Evolutionary conservation across 2,329 filamentous ascomycete species (phyloP).

Genomic region (Helotiales sp.): DNA sequence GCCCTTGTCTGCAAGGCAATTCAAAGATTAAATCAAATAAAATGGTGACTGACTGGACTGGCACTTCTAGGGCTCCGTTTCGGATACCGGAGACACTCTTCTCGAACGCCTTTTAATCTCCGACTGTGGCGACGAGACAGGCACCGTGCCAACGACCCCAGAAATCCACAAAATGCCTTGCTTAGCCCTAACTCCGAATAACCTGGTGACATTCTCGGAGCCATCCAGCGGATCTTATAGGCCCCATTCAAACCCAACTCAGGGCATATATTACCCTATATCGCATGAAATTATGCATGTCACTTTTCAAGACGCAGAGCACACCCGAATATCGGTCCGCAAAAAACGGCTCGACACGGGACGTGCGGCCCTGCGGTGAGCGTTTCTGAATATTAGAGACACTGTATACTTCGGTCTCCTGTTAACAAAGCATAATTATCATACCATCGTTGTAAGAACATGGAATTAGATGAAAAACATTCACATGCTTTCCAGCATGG

Average conservation of each 20-base stretch:
- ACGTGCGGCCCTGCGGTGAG: slow-evolving; percentile 12
- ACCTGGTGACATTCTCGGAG: slow-evolving; percentile 10
- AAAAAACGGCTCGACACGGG: neutral
- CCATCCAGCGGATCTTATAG: slow-evolving; percentile 15
- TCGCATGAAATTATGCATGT: slow-evolving; percentile 24
- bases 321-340: slow-evolving; percentile 11
- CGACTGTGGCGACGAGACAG: slow-evolving; percentile 15
- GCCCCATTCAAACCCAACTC: neutral
- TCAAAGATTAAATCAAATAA: no score
- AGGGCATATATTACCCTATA: slow-evolving; percentile 9
- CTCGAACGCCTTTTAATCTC: slow-evolving; percentile 25
- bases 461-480: slow-evolving; percentile 11
- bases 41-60: neutral
- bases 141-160: slow-evolving; percentile 3
- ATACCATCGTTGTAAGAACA: slow-evolving; percentile 16
- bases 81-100: slow-evolving; percentile 16
- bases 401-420: neutral
- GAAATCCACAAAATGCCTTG: neutral
- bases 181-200: neutral
- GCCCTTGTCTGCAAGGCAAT: no score
- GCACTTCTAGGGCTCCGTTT: slow-evolving; percentile 10
- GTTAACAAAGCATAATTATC: slow-evolving; percentile 1
- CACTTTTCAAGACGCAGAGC: neutral
- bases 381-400: neutral
- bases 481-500: slow-evolving; percentile 10